Conservation (phyloP, 148 eudicot species). For the Nepenthes gracilis region DNA sequence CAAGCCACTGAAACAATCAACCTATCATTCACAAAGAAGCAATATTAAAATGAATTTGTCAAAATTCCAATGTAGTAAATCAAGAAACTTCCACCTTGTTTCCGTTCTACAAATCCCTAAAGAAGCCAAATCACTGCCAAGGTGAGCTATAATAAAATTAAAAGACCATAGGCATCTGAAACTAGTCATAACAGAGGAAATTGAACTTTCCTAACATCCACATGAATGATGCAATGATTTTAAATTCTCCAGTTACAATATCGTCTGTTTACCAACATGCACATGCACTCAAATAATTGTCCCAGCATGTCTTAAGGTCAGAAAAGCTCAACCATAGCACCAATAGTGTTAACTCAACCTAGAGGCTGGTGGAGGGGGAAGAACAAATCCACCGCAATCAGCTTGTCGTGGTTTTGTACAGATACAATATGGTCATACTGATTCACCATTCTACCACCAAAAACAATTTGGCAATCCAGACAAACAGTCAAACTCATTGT, state of each 20-base stretch:
- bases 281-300: neutral
- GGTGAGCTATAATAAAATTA: neutral
- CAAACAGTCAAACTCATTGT: too few species aligned
- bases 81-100: neutral
- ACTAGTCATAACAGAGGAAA: too few species aligned
- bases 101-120: neutral
- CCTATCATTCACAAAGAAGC: conserved; percentile 28
- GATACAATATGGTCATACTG: too few species aligned
- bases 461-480: too few species aligned
- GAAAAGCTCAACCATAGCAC: neutral
- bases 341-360: neutral
- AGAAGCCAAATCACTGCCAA: neutral
- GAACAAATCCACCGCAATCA: neutral
- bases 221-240: too few species aligned
- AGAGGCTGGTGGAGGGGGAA: neutral
- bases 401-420: neutral
- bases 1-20: conserved; percentile 96
- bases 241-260: too few species aligned
- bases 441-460: too few species aligned
- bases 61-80: neutral
- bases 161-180: neutral
- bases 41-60: neutral
- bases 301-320: too few species aligned
- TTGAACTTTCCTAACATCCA: too few species aligned
- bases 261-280: too few species aligned